Evolutionary conservation across 1,284 basidiomycete genomes (phyloP).

Genomic region (Neolentinus lepideus): DNA sequence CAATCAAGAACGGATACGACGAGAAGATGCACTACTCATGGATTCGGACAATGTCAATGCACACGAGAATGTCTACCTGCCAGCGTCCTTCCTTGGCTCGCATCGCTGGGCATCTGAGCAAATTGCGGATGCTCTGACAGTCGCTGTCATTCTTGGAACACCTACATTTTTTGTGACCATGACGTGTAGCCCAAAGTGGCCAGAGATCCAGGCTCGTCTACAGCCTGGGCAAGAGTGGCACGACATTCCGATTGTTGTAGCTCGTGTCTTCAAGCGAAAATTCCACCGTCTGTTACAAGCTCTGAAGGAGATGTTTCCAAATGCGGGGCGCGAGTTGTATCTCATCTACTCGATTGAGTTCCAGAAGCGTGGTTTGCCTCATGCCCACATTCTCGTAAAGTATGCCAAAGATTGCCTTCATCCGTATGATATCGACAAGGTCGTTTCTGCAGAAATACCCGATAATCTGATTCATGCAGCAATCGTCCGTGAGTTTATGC

Average conservation of each 20-base stretch:
- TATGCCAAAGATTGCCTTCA: conserved; percentile 8
- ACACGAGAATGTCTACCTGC: conserved; percentile 22
- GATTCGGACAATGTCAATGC: conserved; percentile 9
- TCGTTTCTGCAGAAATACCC: conserved; percentile 27
- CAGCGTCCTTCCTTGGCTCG: conserved; percentile 26
- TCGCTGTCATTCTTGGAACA: conserved; percentile 20
- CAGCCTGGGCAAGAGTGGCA: conserved; percentile 20
- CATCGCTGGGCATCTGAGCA: conserved; percentile 24
- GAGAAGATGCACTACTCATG: conserved; percentile 18
- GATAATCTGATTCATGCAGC: conserved; percentile 12
- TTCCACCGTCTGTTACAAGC: conserved; percentile 14
- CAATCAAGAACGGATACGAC: conserved; percentile 18
- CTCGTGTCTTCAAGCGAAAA: conserved; percentile 25
- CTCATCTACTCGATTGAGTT: conserved; percentile 29
- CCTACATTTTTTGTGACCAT: conserved; percentile 32
- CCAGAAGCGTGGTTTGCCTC: conserved; percentile 31
- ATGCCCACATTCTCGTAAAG: conserved; percentile 29
- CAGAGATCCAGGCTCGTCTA: conserved; percentile 23
- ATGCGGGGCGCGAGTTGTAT: conserved; percentile 17
- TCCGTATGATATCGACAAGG: conserved; percentile 19
- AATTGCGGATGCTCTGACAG: conserved; percentile 26
- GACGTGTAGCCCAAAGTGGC: conserved; percentile 31
- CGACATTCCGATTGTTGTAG: conserved; percentile 27
- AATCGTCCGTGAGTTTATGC: conserved; percentile 21
- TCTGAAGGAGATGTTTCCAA: conserved; percentile 18